These are phyloP conservation scores for Glonium stellatum DNA, from an alignment of 495 filamentous ascomycete genomes.

Conservation along the genomic window DNA sequence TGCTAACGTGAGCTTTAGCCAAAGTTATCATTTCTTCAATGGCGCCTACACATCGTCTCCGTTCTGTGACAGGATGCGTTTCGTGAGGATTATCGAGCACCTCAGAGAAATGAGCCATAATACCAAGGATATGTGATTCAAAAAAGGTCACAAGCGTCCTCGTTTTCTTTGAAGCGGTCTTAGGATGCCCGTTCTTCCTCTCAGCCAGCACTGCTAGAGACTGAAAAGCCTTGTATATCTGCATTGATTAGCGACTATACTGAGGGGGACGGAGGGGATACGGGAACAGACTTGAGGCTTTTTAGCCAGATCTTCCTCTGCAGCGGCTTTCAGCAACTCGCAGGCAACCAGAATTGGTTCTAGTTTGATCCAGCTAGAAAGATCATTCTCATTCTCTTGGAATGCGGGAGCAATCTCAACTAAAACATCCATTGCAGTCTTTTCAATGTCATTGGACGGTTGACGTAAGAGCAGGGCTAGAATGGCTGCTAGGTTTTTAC, in stretches of 20 bases:
- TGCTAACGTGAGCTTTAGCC: conserved; percentile 58
- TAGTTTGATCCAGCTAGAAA: conserved; percentile 62
- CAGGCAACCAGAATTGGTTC: conserved; percentile 70
- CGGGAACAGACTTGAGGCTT: conserved; percentile 49
- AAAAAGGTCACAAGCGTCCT: conserved; percentile 69
- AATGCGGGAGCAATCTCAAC: conserved; percentile 61
- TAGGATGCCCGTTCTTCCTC: conserved; percentile 46
- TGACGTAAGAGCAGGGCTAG: conserved; percentile 73
- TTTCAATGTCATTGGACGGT: conserved; percentile 56
- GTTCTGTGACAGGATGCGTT: conserved; percentile 51
- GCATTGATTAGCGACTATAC: conserved; percentile 23
- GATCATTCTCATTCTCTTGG: conserved; percentile 44
- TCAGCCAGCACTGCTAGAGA: conserved; percentile 60
- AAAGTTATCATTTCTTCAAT: conserved; percentile 83
- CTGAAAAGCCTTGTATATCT: conserved; percentile 57
- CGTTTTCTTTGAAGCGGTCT: conserved; percentile 42
- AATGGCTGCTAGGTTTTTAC: conserved; percentile 68
- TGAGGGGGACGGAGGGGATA: neutral
- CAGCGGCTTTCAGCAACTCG: conserved; percentile 76
- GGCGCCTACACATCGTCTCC: conserved; percentile 66
- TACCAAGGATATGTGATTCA: conserved; percentile 76
- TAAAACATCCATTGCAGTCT: conserved; percentile 60
- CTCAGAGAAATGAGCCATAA: conserved; percentile 76
- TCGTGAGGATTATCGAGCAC: conserved; percentile 65
- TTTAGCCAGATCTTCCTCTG: conserved; percentile 56